These are phyloP conservation scores for Jasminum sambac DNA, from an alignment of 257 asterid genomes.

Conservation along the genomic window DNA sequence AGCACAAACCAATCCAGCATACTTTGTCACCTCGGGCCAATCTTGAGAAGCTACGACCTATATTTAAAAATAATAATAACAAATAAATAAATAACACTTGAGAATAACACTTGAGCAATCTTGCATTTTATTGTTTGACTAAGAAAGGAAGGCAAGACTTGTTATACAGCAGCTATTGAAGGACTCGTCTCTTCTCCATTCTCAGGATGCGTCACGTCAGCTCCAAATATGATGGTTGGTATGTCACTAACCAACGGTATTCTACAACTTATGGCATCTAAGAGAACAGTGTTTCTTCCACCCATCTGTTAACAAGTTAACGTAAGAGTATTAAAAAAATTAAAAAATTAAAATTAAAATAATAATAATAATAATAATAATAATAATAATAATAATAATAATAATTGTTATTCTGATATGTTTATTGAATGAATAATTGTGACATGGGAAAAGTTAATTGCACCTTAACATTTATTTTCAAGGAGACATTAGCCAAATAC, in stretches of 20 bases:
- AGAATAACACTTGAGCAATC: slow-evolving; percentile 17
- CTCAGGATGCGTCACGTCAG: slow-evolving; percentile 98
- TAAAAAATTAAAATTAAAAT: too few relatives aligned
- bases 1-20: slow-evolving; percentile 95
- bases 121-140: not conserved
- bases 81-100: too few relatives aligned
- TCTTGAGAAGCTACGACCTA: slow-evolving; percentile 99
- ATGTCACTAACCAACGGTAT: slow-evolving; percentile 95
- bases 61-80: too few relatives aligned
- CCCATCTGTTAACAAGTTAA: slow-evolving; percentile 67
- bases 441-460: not conserved
- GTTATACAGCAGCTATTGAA: slow-evolving; percentile 90
- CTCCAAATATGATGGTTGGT: slow-evolving; percentile 97
- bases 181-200: slow-evolving; percentile 99
- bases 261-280: slow-evolving; percentile 92
- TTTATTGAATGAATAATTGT: not conserved
- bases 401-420: too few relatives aligned
- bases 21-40: slow-evolving; percentile 99
- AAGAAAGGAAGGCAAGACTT: not conserved
- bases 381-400: too few relatives aligned
- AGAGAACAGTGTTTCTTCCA: slow-evolving; percentile 79
- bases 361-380: too few relatives aligned
- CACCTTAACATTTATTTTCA: slow-evolving; percentile 96
- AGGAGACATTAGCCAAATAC: slow-evolving; percentile 94
- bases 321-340: too few relatives aligned